Base-by-base conservation (phyloP, 805 yeast genomes). In the Candida ortonii region DNA sequence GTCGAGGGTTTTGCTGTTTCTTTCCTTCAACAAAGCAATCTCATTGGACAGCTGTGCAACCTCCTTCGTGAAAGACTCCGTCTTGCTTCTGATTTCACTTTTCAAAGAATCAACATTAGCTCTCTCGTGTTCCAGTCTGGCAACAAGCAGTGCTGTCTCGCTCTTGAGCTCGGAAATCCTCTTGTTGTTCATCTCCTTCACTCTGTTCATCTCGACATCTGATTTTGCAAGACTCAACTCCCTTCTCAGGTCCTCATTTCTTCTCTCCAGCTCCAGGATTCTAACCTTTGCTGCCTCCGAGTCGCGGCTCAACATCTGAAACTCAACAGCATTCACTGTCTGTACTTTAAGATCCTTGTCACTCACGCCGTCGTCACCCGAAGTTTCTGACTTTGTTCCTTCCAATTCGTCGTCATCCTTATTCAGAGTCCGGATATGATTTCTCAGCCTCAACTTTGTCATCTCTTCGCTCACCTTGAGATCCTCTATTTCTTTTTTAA, bases 181-280 rank as follows among this genome's bases (percentile, higher is more conserved):
- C 43, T 68, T 69, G 30, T 62, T 64, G 37, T 62, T 66, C 27
- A 58, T 62, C 39, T 68, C 70, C 34, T 62, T 62, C 16, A 71
- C 44, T 45, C 54, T 70, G 45, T 63, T 72, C 52, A 50, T 65
- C 44, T 59, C 75, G 4, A 59, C 61, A 7, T 57, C 68, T 34
- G 72, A 68, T 23, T 73, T 73, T 3, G 76, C 68, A 28, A 66
- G 59, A 25, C 82, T 73, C 33, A 88, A 57, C 36, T 83, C 83
- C 12, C 77, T 67, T 39, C 86, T 73, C 34, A 88, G 65, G 32
- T 80, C 80, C 50, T 84, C 84, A 50, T 87, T 89, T 39, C 95
- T 69, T 42, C 73, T 73, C 55, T 87, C 95, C 34, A 88, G 70
- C 49, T 82, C 87, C 31, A 76, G 55, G 1, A 78, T 72, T 38